Base-by-base conservation (phyloP, 2,329 filamentous ascomycete genomes). In the Zymoseptoria pseudotritici region DNA sequence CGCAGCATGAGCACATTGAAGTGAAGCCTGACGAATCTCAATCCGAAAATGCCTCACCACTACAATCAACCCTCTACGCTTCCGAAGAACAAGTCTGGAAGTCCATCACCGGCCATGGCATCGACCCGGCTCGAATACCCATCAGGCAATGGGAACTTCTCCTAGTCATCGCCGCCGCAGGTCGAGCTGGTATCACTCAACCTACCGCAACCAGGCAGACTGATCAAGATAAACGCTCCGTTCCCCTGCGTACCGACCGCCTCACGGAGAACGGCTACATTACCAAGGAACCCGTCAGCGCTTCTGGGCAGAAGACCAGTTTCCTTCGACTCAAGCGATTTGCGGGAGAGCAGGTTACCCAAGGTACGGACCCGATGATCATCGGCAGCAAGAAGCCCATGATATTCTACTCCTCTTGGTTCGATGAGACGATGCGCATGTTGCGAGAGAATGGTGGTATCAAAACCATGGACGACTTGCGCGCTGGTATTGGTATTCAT, bases 161-260 rank as follows among this genome's bases (percentile, higher is more conserved):
- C 1, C 83, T 81, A 9, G 78, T 85, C 56, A 85, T 87, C 63
- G 83, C 83, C 6, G 77, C 79, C 9, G 75, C 75, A 58, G 81
- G 83, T 51, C 73, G 76, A 19, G 70, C 75, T 17, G 85, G 85
- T 5, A 81, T 87, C 52, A 69, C 81, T 2, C 85, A 87, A 67
- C 79, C 82, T 2, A 79, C 83, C 2, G 71, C 87, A 46, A 77
- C 78, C 50, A 74, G 72, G 56, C 66, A 81, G 21, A 84, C 82
- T 63, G 82, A 82, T 5, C 85, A 87, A 71, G 84, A 87, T 69
- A 87, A 86, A 68, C 78, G 84, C 53, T 87, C 85, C 1, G 80
- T 87, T 2, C 85, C 85, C 1, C 78, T 82, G 62, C 77, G 85
- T 49, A 87, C 85, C 2, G 82, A 86, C 62, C 71, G 75, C 2